Base-by-base conservation (phyloP, 768 basidiomycete species). In the Termitomyces sp. region DNA sequence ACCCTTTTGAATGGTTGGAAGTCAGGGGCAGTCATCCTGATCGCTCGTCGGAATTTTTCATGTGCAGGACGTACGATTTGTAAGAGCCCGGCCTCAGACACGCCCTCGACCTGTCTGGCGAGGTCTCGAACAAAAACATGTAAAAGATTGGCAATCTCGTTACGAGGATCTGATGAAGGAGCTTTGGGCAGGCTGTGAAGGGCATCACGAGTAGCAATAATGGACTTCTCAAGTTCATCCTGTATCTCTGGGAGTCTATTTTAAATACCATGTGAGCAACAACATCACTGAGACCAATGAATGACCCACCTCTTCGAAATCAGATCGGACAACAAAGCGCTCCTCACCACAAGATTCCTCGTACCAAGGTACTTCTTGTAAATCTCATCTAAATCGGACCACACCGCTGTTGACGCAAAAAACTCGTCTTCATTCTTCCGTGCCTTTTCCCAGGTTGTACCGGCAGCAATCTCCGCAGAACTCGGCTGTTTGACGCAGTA, bases 211-310 rank as follows among this genome's bases (percentile, higher is more conserved):
- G 81, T 77, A 9, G 64, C 70, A 0, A 65, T 60, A 0, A 87
- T 76, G 0, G 77, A 68, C 0, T 66, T 70, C 20, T 79, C 74
- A 28, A 89, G 68, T 59, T 89, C 87, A 0, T 81, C 73, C 52
- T 83, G 79, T 9, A 89, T 82, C 57, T 79, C 70, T 0, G 88
- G 87, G 0, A 90, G 74, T 47, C 88, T 90, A 28, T 28, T 40
- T 3, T 2, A 22, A 22, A 28, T 20, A 28, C 9, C 43, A 41
- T 53, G 26, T 40, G 4, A 47, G 44, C 55, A 18, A 51, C 41
- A 18, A 48, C 32, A 32, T 48, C 2, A 13, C 5, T 1, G 43
- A 7, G n/a, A 1, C 38, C 43, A 32, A 26, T 28, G n/a, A 30
- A 24, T 7, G 14, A 68, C 72, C 3, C 53, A 87, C 89, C 84